Conservation (phyloP, 2,329 filamentous ascomycete genomes). For the Aspergillus sp. region DNA sequence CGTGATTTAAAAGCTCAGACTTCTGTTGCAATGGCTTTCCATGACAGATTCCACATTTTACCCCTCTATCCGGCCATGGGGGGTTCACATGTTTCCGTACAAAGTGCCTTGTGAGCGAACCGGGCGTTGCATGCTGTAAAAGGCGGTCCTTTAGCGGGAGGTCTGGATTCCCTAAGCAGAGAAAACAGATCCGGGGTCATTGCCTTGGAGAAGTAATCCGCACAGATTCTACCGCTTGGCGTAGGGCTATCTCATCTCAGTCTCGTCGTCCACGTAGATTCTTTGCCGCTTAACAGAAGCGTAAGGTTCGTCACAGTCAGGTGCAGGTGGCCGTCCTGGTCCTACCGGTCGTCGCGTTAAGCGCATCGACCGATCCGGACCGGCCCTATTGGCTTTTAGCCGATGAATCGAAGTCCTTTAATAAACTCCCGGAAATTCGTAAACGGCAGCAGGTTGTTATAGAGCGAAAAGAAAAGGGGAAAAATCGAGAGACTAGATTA, state of each 20-base stretch:
- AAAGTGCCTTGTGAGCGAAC: slow-evolving; percentile 19
- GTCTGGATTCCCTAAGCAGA: slow-evolving; percentile 16
- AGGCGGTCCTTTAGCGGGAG: slow-evolving; percentile 3
- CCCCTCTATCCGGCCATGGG: slow-evolving; percentile 15
- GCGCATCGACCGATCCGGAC: slow-evolving; percentile 11
- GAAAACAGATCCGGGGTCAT: slow-evolving; percentile 14
- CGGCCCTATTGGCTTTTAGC: slow-evolving; percentile 10
- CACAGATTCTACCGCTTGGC: slow-evolving; percentile 16
- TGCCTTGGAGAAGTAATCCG: slow-evolving; percentile 11
- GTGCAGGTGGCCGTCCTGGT: too few relatives aligned
- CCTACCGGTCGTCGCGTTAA: too few relatives aligned
- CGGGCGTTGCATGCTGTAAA: slow-evolving; percentile 10
- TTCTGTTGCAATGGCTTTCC: slow-evolving; percentile 12
- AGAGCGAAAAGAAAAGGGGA: slow-evolving; percentile 10
- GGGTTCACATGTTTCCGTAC: slow-evolving; percentile 17
- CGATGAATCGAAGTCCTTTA: slow-evolving; percentile 16
- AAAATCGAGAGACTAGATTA: slow-evolving; percentile 7
- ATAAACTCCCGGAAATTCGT: slow-evolving; percentile 11
- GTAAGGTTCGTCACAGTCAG: too few relatives aligned
- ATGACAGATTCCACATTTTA: slow-evolving; percentile 17
- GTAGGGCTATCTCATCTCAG: slow-evolving; percentile 14
- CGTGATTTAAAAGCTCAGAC: slow-evolving; percentile 19
- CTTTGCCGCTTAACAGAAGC: slow-evolving; percentile 17
- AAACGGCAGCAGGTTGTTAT: slow-evolving; percentile 7
- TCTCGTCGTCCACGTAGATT: slow-evolving; percentile 21